Conservation (phyloP, 164 flowering plant genomes). For the Saururus chinensis region DNA sequence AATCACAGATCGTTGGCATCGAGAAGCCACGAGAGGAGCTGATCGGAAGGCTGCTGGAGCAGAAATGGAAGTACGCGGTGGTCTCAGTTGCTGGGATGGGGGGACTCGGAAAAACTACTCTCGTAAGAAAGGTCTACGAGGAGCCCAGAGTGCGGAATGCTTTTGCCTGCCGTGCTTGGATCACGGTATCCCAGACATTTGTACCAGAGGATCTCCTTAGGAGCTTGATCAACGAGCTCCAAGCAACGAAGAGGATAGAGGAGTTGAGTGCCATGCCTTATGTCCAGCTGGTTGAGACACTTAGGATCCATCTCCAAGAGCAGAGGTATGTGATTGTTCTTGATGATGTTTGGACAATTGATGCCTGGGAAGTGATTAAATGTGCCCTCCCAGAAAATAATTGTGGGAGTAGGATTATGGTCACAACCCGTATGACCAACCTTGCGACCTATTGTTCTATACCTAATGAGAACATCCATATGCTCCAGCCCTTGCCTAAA, state of each 20-base stretch:
- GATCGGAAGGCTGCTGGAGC: constrained; percentile 22
- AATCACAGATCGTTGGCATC: neutral
- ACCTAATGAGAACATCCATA: neutral
- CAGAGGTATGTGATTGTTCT: constrained; percentile 4
- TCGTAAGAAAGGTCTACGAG: neutral
- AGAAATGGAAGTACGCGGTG: neutral
- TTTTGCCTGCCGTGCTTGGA: neutral
- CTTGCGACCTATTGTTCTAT: neutral
- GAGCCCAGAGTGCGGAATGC: neutral
- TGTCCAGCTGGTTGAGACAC: neutral
- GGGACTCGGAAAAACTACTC: neutral
- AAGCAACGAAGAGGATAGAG: neutral
- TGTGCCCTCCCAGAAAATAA: neutral
- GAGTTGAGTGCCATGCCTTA: neutral
- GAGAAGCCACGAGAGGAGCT: constrained; percentile 14
- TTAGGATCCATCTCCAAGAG: too few relatives aligned
- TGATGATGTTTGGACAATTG: neutral
- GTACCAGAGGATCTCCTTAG: neutral
- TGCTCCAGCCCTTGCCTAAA: neutral
- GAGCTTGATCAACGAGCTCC: neutral
- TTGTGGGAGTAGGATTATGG: neutral
- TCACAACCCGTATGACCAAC: neutral
- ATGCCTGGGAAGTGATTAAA: too few relatives aligned
- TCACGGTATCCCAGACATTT: neutral
- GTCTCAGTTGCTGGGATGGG: neutral